These are phyloP conservation scores for Dactylellina parvicollis DNA, from an alignment of 2,329 filamentous ascomycete genomes.

Conservation along the genomic window DNA sequence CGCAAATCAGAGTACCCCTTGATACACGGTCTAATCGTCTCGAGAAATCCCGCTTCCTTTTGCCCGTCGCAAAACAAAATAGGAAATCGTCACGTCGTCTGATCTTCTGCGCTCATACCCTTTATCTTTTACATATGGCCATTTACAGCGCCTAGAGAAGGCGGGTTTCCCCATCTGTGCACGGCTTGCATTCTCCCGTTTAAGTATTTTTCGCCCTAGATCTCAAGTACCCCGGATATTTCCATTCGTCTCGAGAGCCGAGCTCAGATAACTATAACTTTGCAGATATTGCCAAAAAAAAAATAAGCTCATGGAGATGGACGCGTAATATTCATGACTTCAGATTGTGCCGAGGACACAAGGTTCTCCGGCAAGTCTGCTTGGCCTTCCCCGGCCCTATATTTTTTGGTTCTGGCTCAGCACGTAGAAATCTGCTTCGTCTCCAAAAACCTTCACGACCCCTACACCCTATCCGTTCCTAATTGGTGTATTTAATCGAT, in stretches of 20 bases:
- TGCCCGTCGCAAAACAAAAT: background rate
- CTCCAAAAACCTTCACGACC: too few species aligned
- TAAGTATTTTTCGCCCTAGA: background rate
- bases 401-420: too few species aligned
- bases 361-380: too few species aligned
- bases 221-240: background rate
- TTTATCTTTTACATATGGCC: too few species aligned
- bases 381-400: too few species aligned
- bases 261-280: background rate
- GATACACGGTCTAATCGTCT: background rate
- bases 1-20: too few species aligned
- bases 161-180: background rate
- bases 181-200: background rate
- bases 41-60: background rate
- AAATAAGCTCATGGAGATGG: background rate
- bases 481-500: conserved; percentile 35
- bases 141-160: too few species aligned
- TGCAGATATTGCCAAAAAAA: background rate
- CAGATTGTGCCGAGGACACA: too few species aligned
- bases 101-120: background rate
- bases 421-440: too few species aligned
- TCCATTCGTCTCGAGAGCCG: background rate
- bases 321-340: background rate
- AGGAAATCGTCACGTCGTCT: background rate
- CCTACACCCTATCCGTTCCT: background rate